These are phyloP conservation scores for Rhynchospora tenuis DNA, from an alignment of 176 grass and related monocot species.

Conservation along the genomic window DNA sequence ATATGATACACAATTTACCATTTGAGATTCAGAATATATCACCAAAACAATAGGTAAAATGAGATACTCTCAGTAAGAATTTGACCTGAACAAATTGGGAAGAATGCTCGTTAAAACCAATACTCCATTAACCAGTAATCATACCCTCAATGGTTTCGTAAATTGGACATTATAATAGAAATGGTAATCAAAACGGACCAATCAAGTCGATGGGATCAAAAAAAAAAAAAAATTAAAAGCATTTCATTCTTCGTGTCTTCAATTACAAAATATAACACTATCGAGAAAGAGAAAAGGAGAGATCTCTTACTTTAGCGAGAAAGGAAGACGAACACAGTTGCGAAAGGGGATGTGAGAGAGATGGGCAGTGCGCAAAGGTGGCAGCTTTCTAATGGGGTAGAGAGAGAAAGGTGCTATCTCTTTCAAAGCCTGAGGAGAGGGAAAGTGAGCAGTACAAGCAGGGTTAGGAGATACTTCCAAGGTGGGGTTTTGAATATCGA, in stretches of 20 bases:
- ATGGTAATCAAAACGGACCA: neutral
- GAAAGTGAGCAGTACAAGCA: conserved; percentile 18
- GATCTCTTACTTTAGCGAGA: conserved; percentile 6
- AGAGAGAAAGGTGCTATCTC: conserved; percentile 34
- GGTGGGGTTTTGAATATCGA: conserved; percentile 43
- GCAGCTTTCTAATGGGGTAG: conserved; percentile 20
- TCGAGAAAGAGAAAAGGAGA: neutral
- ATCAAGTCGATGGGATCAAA: neutral
- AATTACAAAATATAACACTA: neutral
- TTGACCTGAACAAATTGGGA: neutral
- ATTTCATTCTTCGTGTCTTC: neutral
- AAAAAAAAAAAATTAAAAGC: no score
- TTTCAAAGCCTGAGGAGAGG: conserved; percentile 16
- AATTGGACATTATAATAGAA: neutral
- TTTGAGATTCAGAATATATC: neutral
- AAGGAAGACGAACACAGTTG: neutral
- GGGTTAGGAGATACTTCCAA: conserved; percentile 49
- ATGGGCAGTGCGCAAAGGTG: neutral
- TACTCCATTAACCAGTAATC: neutral
- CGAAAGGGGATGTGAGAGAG: neutral
- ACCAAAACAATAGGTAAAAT: neutral
- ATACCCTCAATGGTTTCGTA: neutral
- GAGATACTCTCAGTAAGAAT: neutral
- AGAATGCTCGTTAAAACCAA: neutral
- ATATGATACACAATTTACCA: neutral